Evolutionary conservation across 2,329 filamentous ascomycete species (phyloP), one percentile per base, ranked within the genome.

Genomic region (Stachybotrys chartarum): DNA sequence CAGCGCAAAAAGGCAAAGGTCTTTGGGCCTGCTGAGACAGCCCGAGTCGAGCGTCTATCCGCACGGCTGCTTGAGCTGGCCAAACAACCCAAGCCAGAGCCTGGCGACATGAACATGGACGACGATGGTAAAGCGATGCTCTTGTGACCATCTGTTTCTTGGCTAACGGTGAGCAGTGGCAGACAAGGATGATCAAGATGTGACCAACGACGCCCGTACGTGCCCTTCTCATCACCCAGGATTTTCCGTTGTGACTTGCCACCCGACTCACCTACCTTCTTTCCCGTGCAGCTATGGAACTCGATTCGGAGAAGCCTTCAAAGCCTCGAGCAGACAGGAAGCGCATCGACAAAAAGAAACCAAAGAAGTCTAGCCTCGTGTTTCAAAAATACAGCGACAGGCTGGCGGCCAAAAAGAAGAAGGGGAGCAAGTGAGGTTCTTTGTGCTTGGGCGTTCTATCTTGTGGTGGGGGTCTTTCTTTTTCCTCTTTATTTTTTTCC

Each of bases 51-150:
- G 72, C 86, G 93, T 61, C 83, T 97, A 42, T 91, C 90, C 45
- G 88, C 89, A 58, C 96, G 94, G 74, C 79, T 97, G 57, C 79
- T 92, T 66, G 91, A 92, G 69, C 71, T 96, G 63, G 88, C 88
- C 50, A 80, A 86, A 56, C 85, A 91, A 67, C 86, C 90, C 57
- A 91, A 88, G 70, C 85, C 88, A n/a, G 70, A 74, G 61, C 68
- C 74, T 55, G 70, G 72, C 53, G 75, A 83, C 60, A 72, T 79
- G 61, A 75, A 75, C 55, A 79, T 82, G 69, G 73, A 77, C 52
- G 68, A 66, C 69, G 73, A 77, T 53, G 68, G 67, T 61, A 66
- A 72, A 62, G 55, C 49, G 54, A 45, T 47, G 16, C 45, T 47
- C 10, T 17, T n/a, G 16, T 24, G 3, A 44, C n/a, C 39, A 12